These are phyloP conservation scores for Suhomyces coccinellae DNA, from an alignment of 1,139 yeast species.

Conservation along the genomic window DNA sequence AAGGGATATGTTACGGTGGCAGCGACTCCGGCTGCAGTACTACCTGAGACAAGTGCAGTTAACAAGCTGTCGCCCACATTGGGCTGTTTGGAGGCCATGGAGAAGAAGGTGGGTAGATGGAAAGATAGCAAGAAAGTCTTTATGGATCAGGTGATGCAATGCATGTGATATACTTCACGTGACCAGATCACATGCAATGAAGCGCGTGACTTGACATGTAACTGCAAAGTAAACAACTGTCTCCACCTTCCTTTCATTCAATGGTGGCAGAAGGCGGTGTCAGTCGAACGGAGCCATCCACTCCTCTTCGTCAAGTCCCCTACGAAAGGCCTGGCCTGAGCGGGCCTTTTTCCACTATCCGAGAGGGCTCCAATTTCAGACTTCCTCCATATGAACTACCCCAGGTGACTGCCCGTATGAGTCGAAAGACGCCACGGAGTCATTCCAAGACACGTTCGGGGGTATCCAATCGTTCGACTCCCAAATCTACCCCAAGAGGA, in stretches of 20 bases:
- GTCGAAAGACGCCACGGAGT: slow-evolving; percentile 5
- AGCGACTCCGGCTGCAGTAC: slow-evolving; percentile 71
- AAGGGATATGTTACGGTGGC: slow-evolving; percentile 79
- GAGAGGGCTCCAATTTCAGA: slow-evolving; percentile 7
- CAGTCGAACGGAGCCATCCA: slow-evolving; percentile 31
- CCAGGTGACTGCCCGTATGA: slow-evolving; percentile 20
- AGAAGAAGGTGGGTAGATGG: background rate
- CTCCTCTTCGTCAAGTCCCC: slow-evolving; percentile 21
- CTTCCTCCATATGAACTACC: slow-evolving; percentile 34
- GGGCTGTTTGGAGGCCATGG: slow-evolving; percentile 2
- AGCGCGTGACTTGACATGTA: background rate
- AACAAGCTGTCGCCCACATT: slow-evolving; percentile 26
- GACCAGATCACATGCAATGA: background rate
- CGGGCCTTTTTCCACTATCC: slow-evolving; percentile 9
- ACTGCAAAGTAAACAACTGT: background rate
- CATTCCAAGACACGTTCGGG: slow-evolving; percentile 13
- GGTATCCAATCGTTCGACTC: slow-evolving; percentile 7
- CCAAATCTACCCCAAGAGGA: slow-evolving; percentile 11
- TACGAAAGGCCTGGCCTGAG: slow-evolving; percentile 8
- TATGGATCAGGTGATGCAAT: background rate
- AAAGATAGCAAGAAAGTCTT: background rate
- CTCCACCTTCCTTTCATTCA: background rate
- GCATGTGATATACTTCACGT: too few species aligned
- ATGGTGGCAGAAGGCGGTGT: slow-evolving; percentile 1
- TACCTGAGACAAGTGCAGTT: slow-evolving; percentile 74